Conservation (phyloP, 192 early-diverging fungal genomes). For the Coemansia sp. region DNA sequence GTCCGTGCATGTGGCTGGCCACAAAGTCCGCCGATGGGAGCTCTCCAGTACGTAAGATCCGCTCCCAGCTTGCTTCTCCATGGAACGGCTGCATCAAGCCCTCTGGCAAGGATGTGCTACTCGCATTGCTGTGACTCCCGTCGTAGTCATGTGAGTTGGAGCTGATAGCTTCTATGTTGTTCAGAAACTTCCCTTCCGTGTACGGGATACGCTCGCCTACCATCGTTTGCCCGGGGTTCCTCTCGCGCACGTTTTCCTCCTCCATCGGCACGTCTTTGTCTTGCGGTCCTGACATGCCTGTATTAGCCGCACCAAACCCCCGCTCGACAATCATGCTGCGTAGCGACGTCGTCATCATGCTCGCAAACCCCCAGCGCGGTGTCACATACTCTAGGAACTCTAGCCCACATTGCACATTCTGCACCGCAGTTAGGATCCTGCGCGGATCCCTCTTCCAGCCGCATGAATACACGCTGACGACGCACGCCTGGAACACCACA, state of each 20-base stretch:
- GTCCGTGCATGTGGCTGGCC: neutral
- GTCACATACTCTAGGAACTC: conserved; percentile 40
- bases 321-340: conserved; percentile 44
- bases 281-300: neutral
- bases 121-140: neutral
- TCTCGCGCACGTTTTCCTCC: neutral
- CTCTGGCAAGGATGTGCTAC: neutral
- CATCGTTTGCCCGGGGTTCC: neutral
- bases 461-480: conserved; percentile 42
- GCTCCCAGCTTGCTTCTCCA: conserved; percentile 34
- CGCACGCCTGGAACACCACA: conserved; percentile 49
- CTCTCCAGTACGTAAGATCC: conserved; percentile 40
- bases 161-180: neutral
- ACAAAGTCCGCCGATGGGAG: conserved; percentile 5
- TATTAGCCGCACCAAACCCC: conserved; percentile 25
- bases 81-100: conserved; percentile 32
- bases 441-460: conserved; percentile 27
- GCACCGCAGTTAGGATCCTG: conserved; percentile 22
- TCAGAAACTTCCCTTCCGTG: neutral
- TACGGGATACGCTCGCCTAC: neutral
- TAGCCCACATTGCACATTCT: conserved; percentile 30
- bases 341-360: conserved; percentile 38
- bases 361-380: conserved; percentile 44
- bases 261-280: neutral
- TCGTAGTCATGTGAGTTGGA: neutral